A percentile compares a stretch with the other conserved stretches of the same genome.
These are phyloP conservation scores for Penicillium sp. DNA, from an alignment of 2,329 filamentous ascomycete genomes.

Conservation along the genomic window DNA sequence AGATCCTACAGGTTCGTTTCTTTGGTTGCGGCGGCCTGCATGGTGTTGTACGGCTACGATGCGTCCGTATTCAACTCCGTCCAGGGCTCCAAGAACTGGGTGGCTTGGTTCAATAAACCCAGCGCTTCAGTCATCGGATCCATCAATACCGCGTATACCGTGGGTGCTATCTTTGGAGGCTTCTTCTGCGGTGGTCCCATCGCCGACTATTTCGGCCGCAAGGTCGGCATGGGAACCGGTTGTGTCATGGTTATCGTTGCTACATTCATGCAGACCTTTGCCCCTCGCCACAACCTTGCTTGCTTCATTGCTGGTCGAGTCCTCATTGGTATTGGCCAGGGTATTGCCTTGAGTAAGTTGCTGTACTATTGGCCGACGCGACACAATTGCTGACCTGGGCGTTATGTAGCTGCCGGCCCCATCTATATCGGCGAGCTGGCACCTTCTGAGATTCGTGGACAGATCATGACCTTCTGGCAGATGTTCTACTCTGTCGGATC, in stretches of 20 bases:
- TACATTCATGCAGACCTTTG: constrained; percentile 70
- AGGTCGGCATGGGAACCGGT: constrained; percentile 67
- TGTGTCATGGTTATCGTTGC: constrained; percentile 68
- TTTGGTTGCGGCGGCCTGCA: constrained; percentile 71
- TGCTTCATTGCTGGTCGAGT: constrained; percentile 71
- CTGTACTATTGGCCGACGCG: neutral
- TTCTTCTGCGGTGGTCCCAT: constrained; percentile 70
- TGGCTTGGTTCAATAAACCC: constrained; percentile 61
- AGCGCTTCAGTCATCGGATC: constrained; percentile 54
- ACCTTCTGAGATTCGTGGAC: constrained; percentile 65
- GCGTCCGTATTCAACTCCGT: constrained; percentile 74
- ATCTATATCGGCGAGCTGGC: constrained; percentile 73
- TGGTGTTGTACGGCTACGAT: constrained; percentile 77
- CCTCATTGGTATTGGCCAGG: constrained; percentile 71
- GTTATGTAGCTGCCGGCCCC: constrained; percentile 60
- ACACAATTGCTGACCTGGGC: constrained; percentile 12
- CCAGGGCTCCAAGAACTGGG: constrained; percentile 69
- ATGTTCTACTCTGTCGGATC: constrained; percentile 68
- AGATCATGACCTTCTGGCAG: constrained; percentile 72
- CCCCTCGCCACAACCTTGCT: constrained; percentile 63
- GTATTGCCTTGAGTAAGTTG: constrained; percentile 63
- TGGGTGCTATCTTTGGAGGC: constrained; percentile 70
- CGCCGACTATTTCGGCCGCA: constrained; percentile 65
- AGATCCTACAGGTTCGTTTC: constrained; percentile 61
- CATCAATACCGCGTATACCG: constrained; percentile 71